Base-by-base conservation (phyloP, 1,284 basidiomycete genomes). In the Marasmius tenuissimus region DNA sequence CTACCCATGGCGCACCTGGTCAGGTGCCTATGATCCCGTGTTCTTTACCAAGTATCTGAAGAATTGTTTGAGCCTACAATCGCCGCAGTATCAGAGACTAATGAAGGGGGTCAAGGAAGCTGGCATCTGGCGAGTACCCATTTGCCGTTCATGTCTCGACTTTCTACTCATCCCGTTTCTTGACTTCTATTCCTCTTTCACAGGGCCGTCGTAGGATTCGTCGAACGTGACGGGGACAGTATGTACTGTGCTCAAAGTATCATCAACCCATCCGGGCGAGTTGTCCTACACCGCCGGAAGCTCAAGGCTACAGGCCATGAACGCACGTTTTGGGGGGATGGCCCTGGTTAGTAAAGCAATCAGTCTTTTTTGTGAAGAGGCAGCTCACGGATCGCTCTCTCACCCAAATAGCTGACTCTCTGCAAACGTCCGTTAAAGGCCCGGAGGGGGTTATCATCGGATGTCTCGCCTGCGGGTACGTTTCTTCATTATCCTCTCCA, bases 311-410 rank as follows among this genome's bases (percentile, higher is more conserved):
- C 66, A 39, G 65, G 65, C 10, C 61, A 63, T 10, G 66, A 68
- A 53, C 63, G 66, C 37, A 68, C 66, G 7, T 60, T 68, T 37
- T 68, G 65, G 64, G 67, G 67, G 20, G 67, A 68, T 50, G 67
- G 57, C 20, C 62, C 67, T 18, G 67, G 65, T 65, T 10, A 5
- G 55, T 54, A 27, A 27, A 27, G 27, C 4, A 2, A 27, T 27
- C 27, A 2, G 20, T 27, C 40, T 49, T 18, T 20, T 49, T 18
- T 20, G 33, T 7, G 2, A 16, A 34, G 20, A 20, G 18, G 16
- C n/a, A n/a, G n/a, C 34, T 22, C 45, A 62, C 42, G 47, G 47
- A 55, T 16, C n/a, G 57, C 20, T 27, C 4, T 27, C 27, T 27
- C 4, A 3, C 18, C 18, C 5, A 12, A 33, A 0, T 45, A 63